Evolutionary conservation across 1,284 basidiomycete genomes (phyloP).

Genomic region (Trametes versicolor): DNA sequence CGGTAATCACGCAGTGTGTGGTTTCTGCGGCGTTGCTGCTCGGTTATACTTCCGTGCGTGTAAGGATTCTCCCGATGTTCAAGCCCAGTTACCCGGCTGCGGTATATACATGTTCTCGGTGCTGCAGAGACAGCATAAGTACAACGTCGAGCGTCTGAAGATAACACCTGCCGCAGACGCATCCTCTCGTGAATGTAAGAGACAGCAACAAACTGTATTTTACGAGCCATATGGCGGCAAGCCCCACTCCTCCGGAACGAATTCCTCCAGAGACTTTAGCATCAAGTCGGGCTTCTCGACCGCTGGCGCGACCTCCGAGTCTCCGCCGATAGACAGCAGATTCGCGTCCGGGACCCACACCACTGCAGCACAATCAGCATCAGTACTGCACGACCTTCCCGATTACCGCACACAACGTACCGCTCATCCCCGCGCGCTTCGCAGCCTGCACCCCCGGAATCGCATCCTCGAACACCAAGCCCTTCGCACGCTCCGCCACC

Average conservation of each 20-base stretch:
- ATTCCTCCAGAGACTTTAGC: conserved; percentile 69
- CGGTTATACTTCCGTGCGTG: too few relatives aligned
- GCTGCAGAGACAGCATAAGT: too few relatives aligned
- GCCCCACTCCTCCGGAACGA: conserved; percentile 80
- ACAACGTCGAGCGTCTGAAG: too few relatives aligned
- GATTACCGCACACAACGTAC: conserved; percentile 50
- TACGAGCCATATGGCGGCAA: conserved; percentile 65
- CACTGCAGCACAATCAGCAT: conserved; percentile 56
- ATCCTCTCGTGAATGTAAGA: background rate
- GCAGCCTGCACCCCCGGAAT: conserved; percentile 78
- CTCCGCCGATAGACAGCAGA: conserved; percentile 53
- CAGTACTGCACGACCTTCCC: background rate
- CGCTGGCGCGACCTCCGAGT: conserved; percentile 51
- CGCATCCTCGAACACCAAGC: conserved; percentile 82
- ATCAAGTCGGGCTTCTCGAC: conserved; percentile 62
- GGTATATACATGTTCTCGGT: too few relatives aligned
- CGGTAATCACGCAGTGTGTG: too few relatives aligned
- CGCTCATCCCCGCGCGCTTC: conserved; percentile 82
- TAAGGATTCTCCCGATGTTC: too few relatives aligned
- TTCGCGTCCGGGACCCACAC: conserved; percentile 82
- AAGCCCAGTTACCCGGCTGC: too few relatives aligned
- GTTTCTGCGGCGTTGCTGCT: too few relatives aligned
- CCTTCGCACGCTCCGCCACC: conserved; percentile 59
- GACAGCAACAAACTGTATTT: background rate
- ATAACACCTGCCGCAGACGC: background rate